Evolutionary conservation across 1,284 basidiomycete species (phyloP).

Genomic region (Tranzscheliella williamsii): DNA sequence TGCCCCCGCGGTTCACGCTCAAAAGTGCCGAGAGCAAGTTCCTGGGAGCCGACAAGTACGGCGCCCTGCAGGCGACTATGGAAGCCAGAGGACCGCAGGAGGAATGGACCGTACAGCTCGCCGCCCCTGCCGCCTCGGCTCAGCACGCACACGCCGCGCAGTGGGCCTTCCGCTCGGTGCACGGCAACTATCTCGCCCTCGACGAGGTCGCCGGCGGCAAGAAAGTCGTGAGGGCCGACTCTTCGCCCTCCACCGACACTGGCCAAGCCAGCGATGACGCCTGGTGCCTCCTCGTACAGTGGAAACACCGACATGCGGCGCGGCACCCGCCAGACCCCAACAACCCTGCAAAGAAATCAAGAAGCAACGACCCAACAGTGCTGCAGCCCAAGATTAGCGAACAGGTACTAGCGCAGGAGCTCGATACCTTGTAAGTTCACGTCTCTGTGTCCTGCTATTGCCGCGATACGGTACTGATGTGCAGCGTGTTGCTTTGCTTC

Average conservation of each 20-base stretch:
- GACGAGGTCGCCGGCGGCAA: slow-evolving; percentile 35
- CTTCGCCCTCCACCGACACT: slow-evolving; percentile 1
- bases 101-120: slow-evolving; percentile 40
- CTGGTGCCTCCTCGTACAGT: slow-evolving; percentile 47
- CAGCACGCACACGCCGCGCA: background rate
- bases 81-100: slow-evolving; percentile 55
- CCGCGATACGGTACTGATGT: no score
- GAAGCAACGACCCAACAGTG: slow-evolving; percentile 16
- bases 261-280: slow-evolving; percentile 3
- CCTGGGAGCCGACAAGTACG: slow-evolving; percentile 38
- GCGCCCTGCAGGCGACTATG: slow-evolving; percentile 27
- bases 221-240: slow-evolving; percentile 40
- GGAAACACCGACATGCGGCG: slow-evolving; percentile 49
- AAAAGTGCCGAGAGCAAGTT: slow-evolving; percentile 51
- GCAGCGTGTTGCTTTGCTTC: no score
- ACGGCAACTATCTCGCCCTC: slow-evolving; percentile 37
- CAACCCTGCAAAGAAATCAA: slow-evolving; percentile 1
- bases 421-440: no score
- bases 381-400: slow-evolving; percentile 5
- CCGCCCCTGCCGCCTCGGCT: background rate
- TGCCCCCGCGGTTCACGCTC: slow-evolving; percentile 38
- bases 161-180: slow-evolving; percentile 27
- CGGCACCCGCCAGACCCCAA: slow-evolving; percentile 10
- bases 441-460: no score
- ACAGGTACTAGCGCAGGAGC: no score